phyloP scores from a whole-genome alignment of 2,329 filamentous ascomycete genomes.

The Phyllosticta citribraziliensis region DNA sequence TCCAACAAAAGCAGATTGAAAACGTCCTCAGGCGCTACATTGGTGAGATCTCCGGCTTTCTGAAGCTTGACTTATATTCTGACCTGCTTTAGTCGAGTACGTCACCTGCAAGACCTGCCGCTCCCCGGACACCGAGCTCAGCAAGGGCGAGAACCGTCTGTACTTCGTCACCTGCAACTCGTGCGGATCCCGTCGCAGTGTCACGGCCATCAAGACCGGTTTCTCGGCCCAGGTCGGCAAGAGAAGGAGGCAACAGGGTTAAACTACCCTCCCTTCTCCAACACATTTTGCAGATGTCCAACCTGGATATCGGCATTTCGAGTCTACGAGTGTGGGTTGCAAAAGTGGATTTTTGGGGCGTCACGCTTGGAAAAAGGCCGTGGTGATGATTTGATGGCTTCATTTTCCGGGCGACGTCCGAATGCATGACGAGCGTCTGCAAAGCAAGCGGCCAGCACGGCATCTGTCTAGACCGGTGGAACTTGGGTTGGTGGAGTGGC shows the following conservation, averaged over 20 bases:
- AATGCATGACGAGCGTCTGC: not conserved
- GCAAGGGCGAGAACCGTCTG: slow-evolving; percentile 97
- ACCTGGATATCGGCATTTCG: not conserved
- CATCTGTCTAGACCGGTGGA: not conserved
- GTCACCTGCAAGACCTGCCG: slow-evolving; percentile 98
- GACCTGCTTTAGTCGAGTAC: slow-evolving; percentile 61
- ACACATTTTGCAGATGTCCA: not conserved
- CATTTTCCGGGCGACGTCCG: not conserved
- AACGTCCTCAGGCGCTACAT: slow-evolving; percentile 94
- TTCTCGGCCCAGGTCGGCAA: slow-evolving; percentile 99
- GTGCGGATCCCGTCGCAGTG: slow-evolving; percentile 59
- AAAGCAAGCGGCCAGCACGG: not conserved
- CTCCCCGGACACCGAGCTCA: slow-evolving; percentile 87
- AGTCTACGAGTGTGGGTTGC: not conserved
- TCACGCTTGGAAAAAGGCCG: not conserved
- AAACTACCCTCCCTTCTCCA: slow-evolving; percentile 23
- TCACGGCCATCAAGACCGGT: slow-evolving; percentile 98
- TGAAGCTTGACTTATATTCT: slow-evolving; percentile 11
- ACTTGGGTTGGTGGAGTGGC: not conserved
- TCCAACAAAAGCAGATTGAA: slow-evolving; percentile 99
- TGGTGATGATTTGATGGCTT: not conserved
- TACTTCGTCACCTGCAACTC: slow-evolving; percentile 97
- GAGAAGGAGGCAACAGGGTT: slow-evolving; percentile 88
- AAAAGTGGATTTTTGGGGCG: not conserved
- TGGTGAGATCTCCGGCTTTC: slow-evolving; percentile 47